A percentile compares a stretch with the other conserved stretches of the same genome.
These are phyloP conservation scores for Trichocladium antarcticum DNA, from an alignment of 495 filamentous ascomycete genomes.

Conservation along the genomic window DNA sequence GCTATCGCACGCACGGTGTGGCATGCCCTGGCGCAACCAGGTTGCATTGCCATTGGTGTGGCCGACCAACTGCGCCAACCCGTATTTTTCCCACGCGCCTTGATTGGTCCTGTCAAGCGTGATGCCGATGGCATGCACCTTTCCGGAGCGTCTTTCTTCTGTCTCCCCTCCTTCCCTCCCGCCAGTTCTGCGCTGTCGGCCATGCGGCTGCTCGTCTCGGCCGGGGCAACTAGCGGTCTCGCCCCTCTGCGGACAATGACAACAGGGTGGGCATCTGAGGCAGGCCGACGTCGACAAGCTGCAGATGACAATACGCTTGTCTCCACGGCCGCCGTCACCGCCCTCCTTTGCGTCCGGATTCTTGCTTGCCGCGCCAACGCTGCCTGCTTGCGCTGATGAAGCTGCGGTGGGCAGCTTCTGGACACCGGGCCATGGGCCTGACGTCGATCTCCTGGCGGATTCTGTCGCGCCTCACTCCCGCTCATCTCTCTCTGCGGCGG, in stretches of 20 bases:
- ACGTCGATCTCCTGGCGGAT: constrained; percentile 5
- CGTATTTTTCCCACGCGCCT: constrained; percentile 7
- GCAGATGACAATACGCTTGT: constrained; percentile 12
- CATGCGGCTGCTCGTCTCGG: not conserved
- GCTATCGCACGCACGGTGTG: constrained; percentile 16
- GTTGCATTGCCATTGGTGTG: constrained; percentile 14
- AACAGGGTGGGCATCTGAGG: not conserved
- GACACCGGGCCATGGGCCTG: not conserved
- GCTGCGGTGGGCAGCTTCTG: not conserved
- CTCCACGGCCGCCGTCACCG: not conserved
- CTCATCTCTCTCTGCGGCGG: not conserved
- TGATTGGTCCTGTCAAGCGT: constrained; percentile 18
- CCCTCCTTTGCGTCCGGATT: not conserved
- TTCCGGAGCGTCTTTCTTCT: constrained; percentile 12
- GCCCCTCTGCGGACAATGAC: not conserved
- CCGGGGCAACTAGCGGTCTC: not conserved
- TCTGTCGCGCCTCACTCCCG: constrained; percentile 8
- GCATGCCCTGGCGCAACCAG: constrained; percentile 5
- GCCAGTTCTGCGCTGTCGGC: constrained; percentile 9
- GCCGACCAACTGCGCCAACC: constrained; percentile 10
- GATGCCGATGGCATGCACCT: constrained; percentile 16
- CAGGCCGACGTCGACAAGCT: constrained; percentile 10
- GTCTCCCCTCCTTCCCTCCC: constrained; percentile 1
- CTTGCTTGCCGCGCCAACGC: constrained; percentile 3
- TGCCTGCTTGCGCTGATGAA: not conserved